phyloP scores from a whole-genome alignment of 805 yeast species.

The Wickerhamomyces strasburgensis region DNA sequence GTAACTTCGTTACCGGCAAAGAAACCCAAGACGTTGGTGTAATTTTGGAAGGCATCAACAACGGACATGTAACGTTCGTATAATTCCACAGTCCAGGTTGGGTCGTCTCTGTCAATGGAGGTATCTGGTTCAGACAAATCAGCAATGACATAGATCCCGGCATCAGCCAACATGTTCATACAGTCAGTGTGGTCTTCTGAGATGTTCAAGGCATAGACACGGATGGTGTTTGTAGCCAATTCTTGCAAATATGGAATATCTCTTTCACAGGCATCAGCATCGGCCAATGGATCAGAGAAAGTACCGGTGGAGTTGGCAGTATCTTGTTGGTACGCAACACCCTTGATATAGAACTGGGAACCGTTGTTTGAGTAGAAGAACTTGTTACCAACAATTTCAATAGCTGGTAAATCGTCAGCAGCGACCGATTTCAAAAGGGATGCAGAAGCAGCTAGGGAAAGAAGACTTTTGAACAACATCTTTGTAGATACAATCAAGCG shows the following conservation, averaged over 20 bases:
- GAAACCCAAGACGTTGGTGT: slow-evolving; percentile 73
- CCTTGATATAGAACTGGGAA: slow-evolving; percentile 70
- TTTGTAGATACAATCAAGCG: too few relatives aligned
- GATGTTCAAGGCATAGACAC: slow-evolving; percentile 74
- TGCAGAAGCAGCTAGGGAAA: slow-evolving; percentile 33
- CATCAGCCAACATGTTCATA: slow-evolving; percentile 61
- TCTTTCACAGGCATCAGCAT: slow-evolving; percentile 55
- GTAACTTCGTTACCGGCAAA: slow-evolving; percentile 87
- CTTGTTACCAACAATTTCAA: slow-evolving; percentile 73
- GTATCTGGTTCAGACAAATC: slow-evolving; percentile 66
- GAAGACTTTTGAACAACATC: slow-evolving; percentile 32
- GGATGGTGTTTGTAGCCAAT: slow-evolving; percentile 61
- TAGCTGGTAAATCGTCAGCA: slow-evolving; percentile 51
- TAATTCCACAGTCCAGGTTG: slow-evolving; percentile 59
- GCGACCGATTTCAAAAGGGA: slow-evolving; percentile 27
- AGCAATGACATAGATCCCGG: slow-evolving; percentile 77
- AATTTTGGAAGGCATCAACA: slow-evolving; percentile 62
- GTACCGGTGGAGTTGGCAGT: slow-evolving; percentile 43
- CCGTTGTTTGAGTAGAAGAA: slow-evolving; percentile 75
- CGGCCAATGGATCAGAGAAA: slow-evolving; percentile 70
- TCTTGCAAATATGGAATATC: slow-evolving; percentile 67
- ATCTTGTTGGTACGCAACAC: slow-evolving; percentile 77
- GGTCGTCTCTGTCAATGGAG: slow-evolving; percentile 58
- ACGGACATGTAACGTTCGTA: slow-evolving; percentile 65
- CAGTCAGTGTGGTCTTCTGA: slow-evolving; percentile 61